Base-by-base conservation (phyloP, 345 rosid genomes). In the Gossypioides kirkii region DNA sequence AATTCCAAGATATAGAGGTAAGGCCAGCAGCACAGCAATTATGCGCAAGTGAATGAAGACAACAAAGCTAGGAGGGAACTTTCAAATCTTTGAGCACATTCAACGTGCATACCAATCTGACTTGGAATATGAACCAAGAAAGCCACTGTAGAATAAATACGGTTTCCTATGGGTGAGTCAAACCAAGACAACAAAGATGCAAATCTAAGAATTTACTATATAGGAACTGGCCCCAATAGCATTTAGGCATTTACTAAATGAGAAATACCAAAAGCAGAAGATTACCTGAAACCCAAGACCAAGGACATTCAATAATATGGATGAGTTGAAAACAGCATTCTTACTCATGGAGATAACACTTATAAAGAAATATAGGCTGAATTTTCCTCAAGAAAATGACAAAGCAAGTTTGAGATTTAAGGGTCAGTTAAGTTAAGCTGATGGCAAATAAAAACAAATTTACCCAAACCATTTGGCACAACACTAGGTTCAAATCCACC, bases 1-100 rank as follows among this genome's bases (percentile, higher is more conserved):
- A 3, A 55, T 73, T 54, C 52, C 54, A 78, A 20, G 76, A 70
- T 74, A 66, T 67, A 68, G 8, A 9, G 45, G 43, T 49, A 50
- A 69, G 28, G 23, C 42, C 23, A 49, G 59, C 23, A 49, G 72
- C 43, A 69, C 25, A 0, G 26, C 22, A 46, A 47, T 67, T 22
- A 67, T 46, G 71, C 13, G 3, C 28, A 69, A 69, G 17, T 16
- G 72, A 68, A 47, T 47, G 58, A 47, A 68, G 43, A 69, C 26
- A 58, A 26, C 56, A 67, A 2, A 47, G 23, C 20, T 16, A 47
- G 20, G 14, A 49, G 25, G 45, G 9, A 69, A 16, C 50, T 69
- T 49, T 38, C 62, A 25, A 36, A 70, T 38, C 62, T 70, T 36
- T 54, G 50, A 11, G 62, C 73, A 38, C 20, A 41, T 32, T 53